phyloP scores from a whole-genome alignment of 2,329 filamentous ascomycete genomes.

The Exophiala lecanii-corni region DNA sequence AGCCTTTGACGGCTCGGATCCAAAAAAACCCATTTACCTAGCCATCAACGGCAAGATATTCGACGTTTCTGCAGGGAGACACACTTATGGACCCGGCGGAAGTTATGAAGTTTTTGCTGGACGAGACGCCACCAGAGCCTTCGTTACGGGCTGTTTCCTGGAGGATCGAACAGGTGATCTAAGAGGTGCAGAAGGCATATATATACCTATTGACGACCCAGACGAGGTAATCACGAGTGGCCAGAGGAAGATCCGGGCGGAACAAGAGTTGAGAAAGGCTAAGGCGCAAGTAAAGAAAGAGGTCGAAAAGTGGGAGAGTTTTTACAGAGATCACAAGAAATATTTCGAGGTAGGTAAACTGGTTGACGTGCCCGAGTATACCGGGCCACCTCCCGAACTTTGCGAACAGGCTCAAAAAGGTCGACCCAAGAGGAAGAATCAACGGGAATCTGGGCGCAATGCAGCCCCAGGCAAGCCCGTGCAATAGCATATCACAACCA shows the following conservation, averaged over 20 bases:
- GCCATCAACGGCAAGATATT: slow-evolving; percentile 70
- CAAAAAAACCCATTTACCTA: slow-evolving; percentile 75
- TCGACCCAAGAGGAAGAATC: slow-evolving; percentile 50
- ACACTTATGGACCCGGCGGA: slow-evolving; percentile 73
- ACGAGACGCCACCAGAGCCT: slow-evolving; percentile 78
- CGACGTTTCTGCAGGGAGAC: slow-evolving; percentile 55
- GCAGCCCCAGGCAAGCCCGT: slow-evolving; percentile 24
- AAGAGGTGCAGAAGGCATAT: slow-evolving; percentile 83
- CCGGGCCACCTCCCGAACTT: slow-evolving; percentile 55
- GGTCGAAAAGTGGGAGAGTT: slow-evolving; percentile 74
- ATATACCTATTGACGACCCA: slow-evolving; percentile 62
- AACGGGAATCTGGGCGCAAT: slow-evolving; percentile 8
- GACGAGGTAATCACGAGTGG: slow-evolving; percentile 36
- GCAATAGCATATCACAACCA: slow-evolving; percentile 15
- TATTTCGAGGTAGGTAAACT: slow-evolving; percentile 78
- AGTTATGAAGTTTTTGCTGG: slow-evolving; percentile 85
- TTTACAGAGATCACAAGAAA: slow-evolving; percentile 75
- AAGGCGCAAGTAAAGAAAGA: slow-evolving; percentile 60
- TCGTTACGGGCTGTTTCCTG: slow-evolving; percentile 87
- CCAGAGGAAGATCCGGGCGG: slow-evolving; percentile 50
- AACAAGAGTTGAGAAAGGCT: slow-evolving; percentile 62
- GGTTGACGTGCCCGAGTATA: slow-evolving; percentile 38
- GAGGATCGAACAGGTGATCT: slow-evolving; percentile 81
- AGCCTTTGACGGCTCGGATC: slow-evolving; percentile 71
- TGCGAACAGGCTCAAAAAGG: slow-evolving; percentile 67